phyloP scores from a whole-genome alignment of 2,329 filamentous ascomycete genomes.

The Furcasterigmium sp. region DNA sequence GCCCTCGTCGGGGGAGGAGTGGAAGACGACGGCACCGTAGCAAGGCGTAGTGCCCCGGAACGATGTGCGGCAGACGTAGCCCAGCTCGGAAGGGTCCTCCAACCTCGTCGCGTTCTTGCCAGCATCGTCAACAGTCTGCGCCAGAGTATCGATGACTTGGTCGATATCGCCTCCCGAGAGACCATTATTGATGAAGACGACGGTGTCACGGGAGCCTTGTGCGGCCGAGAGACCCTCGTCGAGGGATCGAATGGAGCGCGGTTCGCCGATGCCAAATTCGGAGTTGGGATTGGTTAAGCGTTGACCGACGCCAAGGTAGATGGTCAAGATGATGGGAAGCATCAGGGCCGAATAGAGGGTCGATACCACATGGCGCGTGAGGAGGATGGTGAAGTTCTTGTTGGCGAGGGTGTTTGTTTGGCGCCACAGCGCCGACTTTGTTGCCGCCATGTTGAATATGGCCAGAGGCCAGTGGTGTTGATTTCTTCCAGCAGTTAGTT shows the following conservation, averaged over 20 bases:
- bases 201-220: slow-evolving; percentile 46
- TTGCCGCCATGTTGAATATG: background rate
- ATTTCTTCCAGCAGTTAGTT: slow-evolving; percentile 1
- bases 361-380: slow-evolving; percentile 47
- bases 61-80: slow-evolving; percentile 48
- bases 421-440: slow-evolving; percentile 16
- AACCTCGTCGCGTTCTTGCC: slow-evolving; percentile 19
- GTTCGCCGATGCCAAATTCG: slow-evolving; percentile 64
- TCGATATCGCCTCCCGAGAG: slow-evolving; percentile 65
- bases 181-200: slow-evolving; percentile 77
- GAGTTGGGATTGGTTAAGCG: slow-evolving; percentile 80
- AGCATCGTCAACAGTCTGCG: slow-evolving; percentile 16
- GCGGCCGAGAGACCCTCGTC: background rate
- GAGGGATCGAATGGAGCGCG: slow-evolving; percentile 58
- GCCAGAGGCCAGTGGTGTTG: background rate
- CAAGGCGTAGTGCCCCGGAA: slow-evolving; percentile 64
- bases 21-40: slow-evolving; percentile 68
- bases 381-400: slow-evolving; percentile 56
- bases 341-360: slow-evolving; percentile 53
- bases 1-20: slow-evolving; percentile 62
- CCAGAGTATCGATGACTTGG: slow-evolving; percentile 59
- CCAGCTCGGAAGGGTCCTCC: slow-evolving; percentile 19
- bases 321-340: slow-evolving; percentile 52
- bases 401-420: slow-evolving; percentile 56
- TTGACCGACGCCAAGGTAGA: slow-evolving; percentile 67